These are phyloP conservation scores for Hydrangea macrophylla DNA, from an alignment of 148 eudicot genomes.

Conservation along the genomic window DNA sequence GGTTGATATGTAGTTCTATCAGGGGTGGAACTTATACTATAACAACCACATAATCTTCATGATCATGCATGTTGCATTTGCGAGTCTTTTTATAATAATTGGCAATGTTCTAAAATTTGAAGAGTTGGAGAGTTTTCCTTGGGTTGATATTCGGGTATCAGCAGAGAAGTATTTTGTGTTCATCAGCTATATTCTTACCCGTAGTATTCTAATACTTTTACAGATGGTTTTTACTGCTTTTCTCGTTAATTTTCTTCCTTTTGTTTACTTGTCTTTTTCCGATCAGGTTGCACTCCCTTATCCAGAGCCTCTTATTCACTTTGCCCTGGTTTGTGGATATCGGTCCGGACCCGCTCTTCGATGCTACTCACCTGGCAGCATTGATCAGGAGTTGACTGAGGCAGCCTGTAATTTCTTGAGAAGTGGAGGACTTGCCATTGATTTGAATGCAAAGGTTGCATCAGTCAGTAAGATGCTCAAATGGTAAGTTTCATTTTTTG, in stretches of 20 bases:
- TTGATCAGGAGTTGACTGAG: conserved; percentile 46
- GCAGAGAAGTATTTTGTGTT: not conserved
- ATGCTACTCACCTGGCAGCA: conserved; percentile 44
- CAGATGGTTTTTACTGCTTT: too few species aligned
- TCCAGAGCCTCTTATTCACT: conserved; percentile 54
- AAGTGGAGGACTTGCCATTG: conserved; percentile 40
- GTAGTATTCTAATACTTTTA: too few species aligned
- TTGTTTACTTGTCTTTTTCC: conserved; percentile 11
- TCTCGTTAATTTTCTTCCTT: not conserved
- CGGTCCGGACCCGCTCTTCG: conserved; percentile 52
- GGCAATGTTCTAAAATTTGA: too few species aligned
- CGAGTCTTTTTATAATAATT: too few species aligned
- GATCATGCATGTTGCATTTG: not conserved
- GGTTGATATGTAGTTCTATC: too few species aligned
- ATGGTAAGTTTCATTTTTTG: conserved; percentile 38
- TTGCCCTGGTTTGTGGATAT: conserved; percentile 45
- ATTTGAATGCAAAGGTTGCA: conserved; percentile 30
- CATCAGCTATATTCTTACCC: too few species aligned
- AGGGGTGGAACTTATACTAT: not conserved
- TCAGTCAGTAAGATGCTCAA: conserved; percentile 41
- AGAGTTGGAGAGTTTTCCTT: not conserved
- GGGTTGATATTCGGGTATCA: not conserved
- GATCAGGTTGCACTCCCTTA: conserved; percentile 49
- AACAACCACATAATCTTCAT: not conserved
- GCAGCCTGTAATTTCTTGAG: conserved; percentile 40